Evolutionary conservation across 2,329 filamentous ascomycete genomes (phyloP), one percentile per base, ranked within the genome.

Genomic region (Arthrinium puccinioides): DNA sequence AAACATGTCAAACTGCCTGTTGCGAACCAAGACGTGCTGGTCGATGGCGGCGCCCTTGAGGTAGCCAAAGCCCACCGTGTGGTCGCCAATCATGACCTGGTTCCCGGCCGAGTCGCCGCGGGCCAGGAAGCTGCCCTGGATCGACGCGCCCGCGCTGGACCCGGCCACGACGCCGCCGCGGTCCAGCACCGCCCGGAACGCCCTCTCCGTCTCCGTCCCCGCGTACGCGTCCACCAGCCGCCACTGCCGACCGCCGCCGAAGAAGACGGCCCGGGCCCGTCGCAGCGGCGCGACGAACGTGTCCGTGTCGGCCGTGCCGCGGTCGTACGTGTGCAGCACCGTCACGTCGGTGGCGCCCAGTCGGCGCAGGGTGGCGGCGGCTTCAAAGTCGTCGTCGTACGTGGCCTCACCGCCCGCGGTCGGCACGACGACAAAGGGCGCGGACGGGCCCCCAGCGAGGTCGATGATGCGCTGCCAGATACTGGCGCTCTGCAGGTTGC

Each of bases 211-310:
- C 30, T 45, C 44, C 4, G 55, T 57, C 1, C 54, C 54, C 8
- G 54, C 55, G 43, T 59, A 59, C 21, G 54, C 54, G 29, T 59
- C 54, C 0, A 56, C 54, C 3, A 59, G 46, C 2, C 54, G 53
- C 54, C 54, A 59, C 37, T 59, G 54, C 1, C 55, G 44, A 1
- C 55, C 55, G 5, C 55, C 55, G 11, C 51, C 55, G 37, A 59
- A 57, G 47, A 51, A 57, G 11, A 59, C 47, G 4, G 43, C 55
- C 11, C 39, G 37, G 3, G 54, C 55, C 1, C 36, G 36, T 4
- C 36, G 40, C 25, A 59, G 36, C 18, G 53, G 55, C 14, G 43
- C 45, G 2, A 52, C 47, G 38, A 59, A 59, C 7, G 38, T 53
- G n/a, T 57, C 54, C 9, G 54, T 56, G 38, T 57, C 48, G 16